Conservation (phyloP, 2,329 filamentous ascomycete species). For the Aspergillus cejpii region DNA sequence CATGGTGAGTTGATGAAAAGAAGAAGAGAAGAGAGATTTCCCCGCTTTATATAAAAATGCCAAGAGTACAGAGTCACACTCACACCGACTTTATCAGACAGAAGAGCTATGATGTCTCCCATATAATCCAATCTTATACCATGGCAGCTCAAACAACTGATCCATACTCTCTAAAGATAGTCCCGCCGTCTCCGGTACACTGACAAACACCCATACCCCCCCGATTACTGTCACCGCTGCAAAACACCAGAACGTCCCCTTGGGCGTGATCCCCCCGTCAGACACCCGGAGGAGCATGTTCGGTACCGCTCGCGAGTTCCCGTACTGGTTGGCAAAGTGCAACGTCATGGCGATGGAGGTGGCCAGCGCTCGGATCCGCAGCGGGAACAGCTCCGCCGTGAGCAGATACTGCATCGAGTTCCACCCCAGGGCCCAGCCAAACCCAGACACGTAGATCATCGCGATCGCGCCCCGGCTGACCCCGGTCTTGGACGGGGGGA, state of each 20-base stretch:
- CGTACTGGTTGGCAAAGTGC: conserved; percentile 74
- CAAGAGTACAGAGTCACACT: too few species aligned
- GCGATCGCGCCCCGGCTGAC: conserved; percentile 60
- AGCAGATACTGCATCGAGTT: conserved; percentile 73
- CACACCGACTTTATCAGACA: too few species aligned
- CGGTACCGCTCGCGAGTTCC: conserved; percentile 67
- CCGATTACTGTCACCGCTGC: conserved; percentile 61
- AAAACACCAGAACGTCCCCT: conserved; percentile 74
- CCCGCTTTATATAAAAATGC: too few species aligned
- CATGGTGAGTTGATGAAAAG: conserved; percentile 26
- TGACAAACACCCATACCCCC: conserved; percentile 64
- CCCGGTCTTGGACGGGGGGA: conserved; percentile 46
- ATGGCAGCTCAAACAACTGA: conserved; percentile 62
- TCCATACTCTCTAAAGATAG: conserved; percentile 57
- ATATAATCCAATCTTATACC: conserved; percentile 62
- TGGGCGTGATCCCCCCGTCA: conserved; percentile 43
- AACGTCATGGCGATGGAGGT: conserved; percentile 69
- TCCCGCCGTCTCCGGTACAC: conserved; percentile 65
- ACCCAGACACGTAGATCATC: conserved; percentile 65
- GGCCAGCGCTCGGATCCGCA: conserved; percentile 64
- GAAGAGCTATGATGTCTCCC: too few species aligned
- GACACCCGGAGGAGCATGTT: conserved; percentile 57
- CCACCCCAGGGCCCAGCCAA: conserved; percentile 66
- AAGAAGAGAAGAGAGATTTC: not conserved
- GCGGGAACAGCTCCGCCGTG: conserved; percentile 69